Evolutionary conservation across 257 asterid genomes (phyloP).

Genomic region (Petunia secreta): DNA sequence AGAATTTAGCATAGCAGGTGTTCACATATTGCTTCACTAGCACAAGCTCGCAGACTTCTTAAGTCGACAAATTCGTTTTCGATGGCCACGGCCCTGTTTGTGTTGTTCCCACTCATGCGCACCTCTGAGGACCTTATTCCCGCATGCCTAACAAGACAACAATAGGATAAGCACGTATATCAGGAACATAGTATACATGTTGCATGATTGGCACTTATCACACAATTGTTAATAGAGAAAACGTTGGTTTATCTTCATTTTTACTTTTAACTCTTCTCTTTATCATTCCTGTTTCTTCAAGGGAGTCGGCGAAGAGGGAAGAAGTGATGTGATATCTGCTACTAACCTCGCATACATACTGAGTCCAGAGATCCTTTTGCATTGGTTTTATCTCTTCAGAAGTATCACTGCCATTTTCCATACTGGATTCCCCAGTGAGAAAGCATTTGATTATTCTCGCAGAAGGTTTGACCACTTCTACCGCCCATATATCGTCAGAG

Average conservation of each 20-base stretch:
- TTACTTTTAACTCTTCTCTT: background rate
- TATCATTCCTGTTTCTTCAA: background rate
- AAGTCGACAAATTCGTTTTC: conserved; percentile 71
- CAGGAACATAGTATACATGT: background rate
- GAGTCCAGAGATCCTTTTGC: conserved; percentile 80
- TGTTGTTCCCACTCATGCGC: conserved; percentile 93
- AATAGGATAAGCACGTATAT: background rate
- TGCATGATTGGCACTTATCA: conserved; percentile 5
- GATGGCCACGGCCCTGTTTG: conserved; percentile 72
- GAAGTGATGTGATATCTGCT: background rate
- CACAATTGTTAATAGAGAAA: background rate
- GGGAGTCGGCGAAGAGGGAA: background rate
- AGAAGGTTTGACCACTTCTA: conserved; percentile 67
- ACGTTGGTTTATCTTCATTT: background rate
- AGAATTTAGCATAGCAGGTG: background rate
- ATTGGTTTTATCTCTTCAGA: conserved; percentile 36
- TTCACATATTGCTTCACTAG: background rate
- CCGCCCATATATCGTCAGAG: conserved; percentile 58
- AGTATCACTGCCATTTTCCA: conserved; percentile 33
- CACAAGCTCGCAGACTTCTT: conserved; percentile 40
- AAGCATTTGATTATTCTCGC: conserved; percentile 55
- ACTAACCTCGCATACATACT: conserved; percentile 68
- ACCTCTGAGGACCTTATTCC: conserved; percentile 83
- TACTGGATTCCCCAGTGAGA: conserved; percentile 38
- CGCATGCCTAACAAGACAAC: conserved; percentile 65